phyloP scores from a whole-genome alignment of 331 rosid genomes.

The Pyracantha coccinea region DNA sequence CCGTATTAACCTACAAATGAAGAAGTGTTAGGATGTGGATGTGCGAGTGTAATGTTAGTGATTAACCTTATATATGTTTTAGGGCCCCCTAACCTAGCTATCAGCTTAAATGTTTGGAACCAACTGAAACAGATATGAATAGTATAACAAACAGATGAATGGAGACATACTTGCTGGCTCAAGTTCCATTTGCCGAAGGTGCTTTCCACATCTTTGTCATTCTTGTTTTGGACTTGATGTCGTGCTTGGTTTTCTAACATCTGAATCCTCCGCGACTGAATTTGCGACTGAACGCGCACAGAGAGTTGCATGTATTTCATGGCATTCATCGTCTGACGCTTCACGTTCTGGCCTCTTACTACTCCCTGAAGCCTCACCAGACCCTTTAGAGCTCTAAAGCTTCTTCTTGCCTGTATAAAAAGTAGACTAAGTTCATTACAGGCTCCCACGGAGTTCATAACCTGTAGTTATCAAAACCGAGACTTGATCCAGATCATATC shows the following conservation, averaged over 20 bases:
- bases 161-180: slow-evolving; percentile 44
- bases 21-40: not conserved
- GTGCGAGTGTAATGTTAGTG: not conserved
- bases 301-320: slow-evolving; percentile 93
- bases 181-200: slow-evolving; percentile 49
- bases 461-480: not conserved
- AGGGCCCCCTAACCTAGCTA: not conserved
- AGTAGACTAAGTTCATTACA: not conserved
- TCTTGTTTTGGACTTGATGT: slow-evolving; percentile 58
- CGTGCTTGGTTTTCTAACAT: slow-evolving; percentile 81
- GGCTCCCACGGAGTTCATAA: not conserved
- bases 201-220: slow-evolving; percentile 57
- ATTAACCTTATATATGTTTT: not conserved
- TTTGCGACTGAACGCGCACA: slow-evolving; percentile 92
- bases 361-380: slow-evolving; percentile 93
- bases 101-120: not conserved
- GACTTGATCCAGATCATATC: not conserved
- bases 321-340: slow-evolving; percentile 84
- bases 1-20: not conserved
- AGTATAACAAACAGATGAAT: not conserved
- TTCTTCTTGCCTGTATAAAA: slow-evolving; percentile 72
- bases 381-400: slow-evolving; percentile 88
- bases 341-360: slow-evolving; percentile 87
- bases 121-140: not conserved
- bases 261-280: slow-evolving; percentile 88